Evolutionary conservation across 1,284 basidiomycete genomes (phyloP).

Genomic region (Rhizopogon parksii): DNA sequence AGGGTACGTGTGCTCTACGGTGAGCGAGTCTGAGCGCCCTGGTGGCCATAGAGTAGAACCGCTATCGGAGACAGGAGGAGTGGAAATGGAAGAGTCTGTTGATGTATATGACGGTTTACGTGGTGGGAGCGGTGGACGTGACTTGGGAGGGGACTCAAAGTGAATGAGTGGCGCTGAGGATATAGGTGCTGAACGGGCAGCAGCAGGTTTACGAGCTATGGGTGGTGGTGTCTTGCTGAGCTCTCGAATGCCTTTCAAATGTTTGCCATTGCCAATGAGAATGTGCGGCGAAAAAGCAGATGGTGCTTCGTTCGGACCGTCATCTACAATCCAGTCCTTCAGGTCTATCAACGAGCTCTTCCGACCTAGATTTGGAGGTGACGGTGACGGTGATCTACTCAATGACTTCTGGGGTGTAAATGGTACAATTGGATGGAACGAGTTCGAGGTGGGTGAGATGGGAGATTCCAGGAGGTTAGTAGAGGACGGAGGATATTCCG

Average conservation of each 20-base stretch:
- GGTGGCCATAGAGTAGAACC: constrained; percentile 25
- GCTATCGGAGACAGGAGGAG: constrained; percentile 14
- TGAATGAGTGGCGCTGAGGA: constrained; percentile 44
- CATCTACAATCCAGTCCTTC: constrained; percentile 68
- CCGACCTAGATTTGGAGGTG: constrained; percentile 45
- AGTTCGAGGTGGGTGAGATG: constrained; percentile 36
- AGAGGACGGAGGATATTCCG: constrained; percentile 6
- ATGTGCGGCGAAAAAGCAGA: constrained; percentile 13
- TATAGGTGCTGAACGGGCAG: constrained; percentile 8
- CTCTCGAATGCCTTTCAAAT: constrained; percentile 23
- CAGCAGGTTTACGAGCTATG: constrained; percentile 4
- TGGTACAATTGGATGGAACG: constrained; percentile 29
- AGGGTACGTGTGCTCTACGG: constrained; percentile 54
- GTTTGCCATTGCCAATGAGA: constrained; percentile 14
- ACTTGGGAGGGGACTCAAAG: constrained; percentile 40
- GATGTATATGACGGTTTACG: constrained; percentile 52
- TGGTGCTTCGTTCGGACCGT: constrained; percentile 36
- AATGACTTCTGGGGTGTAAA: constrained; percentile 22
- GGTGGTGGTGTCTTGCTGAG: constrained; percentile 18
- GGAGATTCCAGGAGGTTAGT: constrained; percentile 39
- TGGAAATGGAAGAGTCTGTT: constrained; percentile 32
- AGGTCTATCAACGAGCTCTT: constrained; percentile 65
- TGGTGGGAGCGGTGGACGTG: constrained; percentile 54
- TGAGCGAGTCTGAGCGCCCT: constrained; percentile 38
- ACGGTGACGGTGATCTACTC: constrained; percentile 41